phyloP scores from a whole-genome alignment of 139 green algal species.

The Coelastrella sp. region DNA sequence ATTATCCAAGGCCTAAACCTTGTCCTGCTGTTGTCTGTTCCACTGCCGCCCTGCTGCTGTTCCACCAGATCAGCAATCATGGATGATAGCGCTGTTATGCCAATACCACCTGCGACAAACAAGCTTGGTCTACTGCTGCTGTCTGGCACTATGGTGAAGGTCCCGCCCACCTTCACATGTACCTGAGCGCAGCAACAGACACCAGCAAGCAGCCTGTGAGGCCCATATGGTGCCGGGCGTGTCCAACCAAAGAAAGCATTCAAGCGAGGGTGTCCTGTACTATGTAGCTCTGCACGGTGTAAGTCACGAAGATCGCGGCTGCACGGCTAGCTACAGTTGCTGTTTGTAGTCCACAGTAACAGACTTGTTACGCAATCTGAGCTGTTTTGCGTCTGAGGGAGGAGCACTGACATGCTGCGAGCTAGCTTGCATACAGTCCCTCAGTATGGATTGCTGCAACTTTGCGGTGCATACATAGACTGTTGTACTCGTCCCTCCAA shows the following conservation, averaged over 20 bases:
- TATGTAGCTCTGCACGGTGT: too few relatives aligned
- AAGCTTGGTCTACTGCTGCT: constrained; percentile 9
- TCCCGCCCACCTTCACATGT: constrained; percentile 26
- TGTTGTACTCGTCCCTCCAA: too few relatives aligned
- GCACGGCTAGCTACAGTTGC: not conserved
- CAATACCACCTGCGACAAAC: constrained; percentile 50
- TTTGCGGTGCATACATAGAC: too few relatives aligned
- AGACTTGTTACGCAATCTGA: too few relatives aligned
- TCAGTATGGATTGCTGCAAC: too few relatives aligned
- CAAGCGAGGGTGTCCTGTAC: too few relatives aligned
- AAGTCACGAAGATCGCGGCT: not conserved
- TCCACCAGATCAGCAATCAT: constrained; percentile 38
- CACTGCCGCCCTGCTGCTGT: constrained; percentile 14
- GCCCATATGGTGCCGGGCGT: too few relatives aligned
- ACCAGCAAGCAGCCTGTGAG: not conserved
- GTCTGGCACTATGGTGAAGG: constrained; percentile 8
- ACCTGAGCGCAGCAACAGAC: not conserved
- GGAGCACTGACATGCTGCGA: too few relatives aligned
- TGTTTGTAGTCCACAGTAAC: too few relatives aligned
- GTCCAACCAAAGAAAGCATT: too few relatives aligned
- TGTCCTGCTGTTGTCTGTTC: not conserved
- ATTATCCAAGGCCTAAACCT: not conserved
- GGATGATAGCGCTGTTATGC: constrained; percentile 38
- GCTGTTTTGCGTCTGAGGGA: too few relatives aligned
- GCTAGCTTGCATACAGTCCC: too few relatives aligned